These are phyloP conservation scores for Aspergillus sclerotiicarbonarius DNA, from an alignment of 495 filamentous ascomycete species.

Conservation along the genomic window DNA sequence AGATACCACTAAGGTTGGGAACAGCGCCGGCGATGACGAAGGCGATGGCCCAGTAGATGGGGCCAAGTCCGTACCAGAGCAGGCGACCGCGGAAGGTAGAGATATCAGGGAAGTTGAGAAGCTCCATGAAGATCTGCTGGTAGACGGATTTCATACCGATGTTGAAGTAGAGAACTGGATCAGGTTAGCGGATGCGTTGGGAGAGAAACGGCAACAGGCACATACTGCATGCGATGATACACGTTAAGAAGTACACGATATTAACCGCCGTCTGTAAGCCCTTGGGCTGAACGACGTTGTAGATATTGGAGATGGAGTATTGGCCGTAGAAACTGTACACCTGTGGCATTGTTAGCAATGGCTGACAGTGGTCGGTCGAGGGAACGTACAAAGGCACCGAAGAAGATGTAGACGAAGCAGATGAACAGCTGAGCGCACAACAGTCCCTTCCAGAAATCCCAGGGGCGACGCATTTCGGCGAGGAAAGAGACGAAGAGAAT, in stretches of 20 bases:
- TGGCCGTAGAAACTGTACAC: neutral
- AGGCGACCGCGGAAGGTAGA: neutral
- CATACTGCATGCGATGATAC: neutral
- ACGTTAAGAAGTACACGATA: neutral
- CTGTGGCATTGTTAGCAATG: neutral
- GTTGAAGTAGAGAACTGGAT: neutral
- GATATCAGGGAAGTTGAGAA: neutral
- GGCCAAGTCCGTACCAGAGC: neutral
- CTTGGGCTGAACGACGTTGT: neutral
- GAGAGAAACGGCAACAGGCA: neutral
- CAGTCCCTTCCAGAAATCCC: neutral
- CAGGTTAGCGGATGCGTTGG: neutral
- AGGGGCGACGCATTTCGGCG: neutral
- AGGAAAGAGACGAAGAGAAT: slow-evolving; percentile 1
- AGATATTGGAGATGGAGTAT: neutral
- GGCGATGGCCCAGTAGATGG: neutral
- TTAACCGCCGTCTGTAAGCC: neutral
- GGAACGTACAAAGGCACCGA: neutral
- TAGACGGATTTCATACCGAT: neutral
- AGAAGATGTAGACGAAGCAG: neutral
- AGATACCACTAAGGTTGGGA: neutral
- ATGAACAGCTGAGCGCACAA: neutral
- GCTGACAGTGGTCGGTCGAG: no score
- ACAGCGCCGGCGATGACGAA: neutral
- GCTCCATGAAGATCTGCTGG: neutral